Conservation (phyloP, 192 early-diverging fungal genomes). For the Funneliformis geosporum region DNA sequence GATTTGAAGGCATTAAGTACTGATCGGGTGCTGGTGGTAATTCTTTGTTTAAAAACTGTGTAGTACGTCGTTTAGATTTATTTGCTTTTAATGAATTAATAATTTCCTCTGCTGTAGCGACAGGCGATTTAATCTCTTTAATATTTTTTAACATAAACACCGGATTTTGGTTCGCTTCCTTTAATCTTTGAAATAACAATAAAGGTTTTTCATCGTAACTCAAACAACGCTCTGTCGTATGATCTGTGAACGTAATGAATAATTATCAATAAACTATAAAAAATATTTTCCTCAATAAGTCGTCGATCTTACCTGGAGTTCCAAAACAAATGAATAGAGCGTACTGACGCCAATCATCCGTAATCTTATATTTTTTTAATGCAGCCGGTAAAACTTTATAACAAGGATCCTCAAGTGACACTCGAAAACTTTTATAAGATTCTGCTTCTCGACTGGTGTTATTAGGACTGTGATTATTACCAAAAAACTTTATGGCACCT, state of each 20-base stretch:
- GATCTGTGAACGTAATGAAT: conserved; percentile 15
- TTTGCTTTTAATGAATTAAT: conserved; percentile 25
- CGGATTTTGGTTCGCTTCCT: conserved; percentile 68
- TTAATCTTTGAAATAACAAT: conserved; percentile 69
- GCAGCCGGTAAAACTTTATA: conserved; percentile 82
- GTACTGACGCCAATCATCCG: conserved; percentile 84
- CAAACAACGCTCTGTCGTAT: conserved; percentile 62
- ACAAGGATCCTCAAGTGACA: conserved; percentile 80
- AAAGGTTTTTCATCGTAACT: conserved; percentile 80
- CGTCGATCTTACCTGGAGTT: conserved; percentile 49
- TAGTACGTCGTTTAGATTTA: conserved; percentile 30
- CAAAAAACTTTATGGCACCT: conserved; percentile 83
- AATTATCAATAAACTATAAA: not conserved
- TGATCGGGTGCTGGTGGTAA: conserved; percentile 24
- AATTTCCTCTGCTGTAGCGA: conserved; percentile 29
- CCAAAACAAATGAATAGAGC: conserved; percentile 80
- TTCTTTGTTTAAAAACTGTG: conserved; percentile 30
- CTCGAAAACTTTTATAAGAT: conserved; percentile 83
- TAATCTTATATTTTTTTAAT: conserved; percentile 90
- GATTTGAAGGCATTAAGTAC: not conserved
- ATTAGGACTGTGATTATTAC: conserved; percentile 54
- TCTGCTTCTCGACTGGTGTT: conserved; percentile 55
- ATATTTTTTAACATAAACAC: conserved; percentile 74
- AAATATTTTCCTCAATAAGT: conserved; percentile 1
- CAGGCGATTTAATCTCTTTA: conserved; percentile 48